Percentiles rank a stretch among this genome's conserved stretches.
Conservation (phyloP, 805 yeast genomes). For the Candida schatavii region DNA sequence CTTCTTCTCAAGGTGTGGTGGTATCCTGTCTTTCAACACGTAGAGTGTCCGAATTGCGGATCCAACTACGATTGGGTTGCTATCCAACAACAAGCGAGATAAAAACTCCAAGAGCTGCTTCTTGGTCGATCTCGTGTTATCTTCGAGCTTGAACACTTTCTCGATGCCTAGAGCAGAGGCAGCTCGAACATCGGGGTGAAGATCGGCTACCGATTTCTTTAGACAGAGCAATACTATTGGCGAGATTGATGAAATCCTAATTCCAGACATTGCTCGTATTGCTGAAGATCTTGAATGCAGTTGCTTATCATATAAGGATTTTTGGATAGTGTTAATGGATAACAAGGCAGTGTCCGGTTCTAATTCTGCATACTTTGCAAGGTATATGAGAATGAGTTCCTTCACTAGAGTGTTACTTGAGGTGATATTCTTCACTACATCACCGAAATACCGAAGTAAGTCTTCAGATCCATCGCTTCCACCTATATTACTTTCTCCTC, state of each 20-base stretch:
- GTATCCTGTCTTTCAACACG: conserved; percentile 35
- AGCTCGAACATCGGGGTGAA: conserved; percentile 73
- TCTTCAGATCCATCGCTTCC: conserved; percentile 16
- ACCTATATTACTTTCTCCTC: conserved; percentile 23
- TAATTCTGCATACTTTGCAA: conserved; percentile 71
- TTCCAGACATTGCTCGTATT: conserved; percentile 77
- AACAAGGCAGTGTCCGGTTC: conserved; percentile 89
- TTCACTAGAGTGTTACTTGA: conserved; percentile 62
- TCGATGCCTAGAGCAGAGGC: conserved; percentile 76
- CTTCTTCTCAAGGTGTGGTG: conserved; percentile 18
- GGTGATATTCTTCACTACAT: conserved; percentile 84
- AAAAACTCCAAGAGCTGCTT: conserved; percentile 52
- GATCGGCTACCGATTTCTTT: conserved; percentile 64
- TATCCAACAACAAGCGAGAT: conserved; percentile 57
- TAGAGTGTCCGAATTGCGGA: conserved; percentile 59
- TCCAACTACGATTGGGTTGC: conserved; percentile 64
- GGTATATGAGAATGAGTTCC: conserved; percentile 71
- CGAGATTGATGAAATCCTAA: conserved; percentile 73
- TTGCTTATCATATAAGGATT: conserved; percentile 65
- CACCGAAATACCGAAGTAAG: conserved; percentile 60
- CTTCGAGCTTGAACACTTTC: conserved; percentile 40
- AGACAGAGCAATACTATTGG: conserved; percentile 77
- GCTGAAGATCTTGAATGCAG: conserved; percentile 71
- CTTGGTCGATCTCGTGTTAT: conserved; percentile 37
- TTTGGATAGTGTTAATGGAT: conserved; percentile 89